Conservation (phyloP, 2,329 filamentous ascomycete species). For the Aureobasidium pullulans region DNA sequence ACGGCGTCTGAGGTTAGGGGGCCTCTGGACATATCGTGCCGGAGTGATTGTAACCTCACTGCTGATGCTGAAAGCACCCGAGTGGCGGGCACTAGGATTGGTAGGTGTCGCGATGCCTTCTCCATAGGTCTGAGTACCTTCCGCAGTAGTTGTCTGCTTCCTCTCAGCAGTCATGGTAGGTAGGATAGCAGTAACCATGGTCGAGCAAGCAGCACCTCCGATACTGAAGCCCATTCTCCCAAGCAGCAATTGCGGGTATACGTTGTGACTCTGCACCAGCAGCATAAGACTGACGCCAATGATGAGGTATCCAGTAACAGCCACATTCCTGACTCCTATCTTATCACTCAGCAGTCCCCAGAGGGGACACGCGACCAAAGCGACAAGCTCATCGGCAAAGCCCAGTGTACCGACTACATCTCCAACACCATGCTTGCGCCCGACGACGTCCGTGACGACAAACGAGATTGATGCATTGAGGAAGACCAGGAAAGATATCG, state of each 20-base stretch:
- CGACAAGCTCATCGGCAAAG: conserved; percentile 77
- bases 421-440: conserved; percentile 64
- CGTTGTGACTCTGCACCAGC: conserved; percentile 77
- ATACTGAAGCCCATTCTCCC: conserved; percentile 82
- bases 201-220: conserved; percentile 73
- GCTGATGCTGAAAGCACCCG: conserved; percentile 59
- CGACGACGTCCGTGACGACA: conserved; percentile 75
- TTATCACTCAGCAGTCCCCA: conserved; percentile 76
- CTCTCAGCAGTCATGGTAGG: conserved; percentile 54
- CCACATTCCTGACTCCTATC: conserved; percentile 58
- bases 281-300: conserved; percentile 69
- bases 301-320: conserved; percentile 70
- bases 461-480: conserved; percentile 79
- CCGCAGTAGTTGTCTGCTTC: background rate
- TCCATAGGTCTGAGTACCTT: conserved; percentile 19
- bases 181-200: conserved; percentile 95
- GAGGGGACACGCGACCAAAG: conserved; percentile 68
- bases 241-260: conserved; percentile 82
- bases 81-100: conserved; percentile 42
- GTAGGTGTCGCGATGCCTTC: conserved; percentile 23
- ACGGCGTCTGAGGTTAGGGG: conserved; percentile 1
- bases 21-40: conserved; percentile 33
- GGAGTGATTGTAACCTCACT: conserved; percentile 72
- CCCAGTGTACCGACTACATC: conserved; percentile 78
- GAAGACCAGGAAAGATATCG: conserved; percentile 84